Conservation (phyloP, 805 yeast species). For the Hanseniaspora lindneri region DNA sequence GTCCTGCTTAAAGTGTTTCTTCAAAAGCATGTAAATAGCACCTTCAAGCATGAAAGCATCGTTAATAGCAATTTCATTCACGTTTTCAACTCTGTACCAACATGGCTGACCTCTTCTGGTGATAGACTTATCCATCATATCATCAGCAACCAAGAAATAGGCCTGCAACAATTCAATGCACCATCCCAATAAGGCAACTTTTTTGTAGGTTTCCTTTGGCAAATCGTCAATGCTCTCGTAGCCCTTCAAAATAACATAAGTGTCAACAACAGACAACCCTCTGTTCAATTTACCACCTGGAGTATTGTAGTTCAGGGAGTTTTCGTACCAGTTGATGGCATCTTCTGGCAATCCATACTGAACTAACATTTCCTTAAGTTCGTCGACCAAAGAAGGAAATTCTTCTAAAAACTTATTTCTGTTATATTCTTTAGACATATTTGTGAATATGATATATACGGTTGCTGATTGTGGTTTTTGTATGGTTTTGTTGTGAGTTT, state of each 20-base stretch:
- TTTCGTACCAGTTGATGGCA: constrained; percentile 75
- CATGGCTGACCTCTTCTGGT: constrained; percentile 98
- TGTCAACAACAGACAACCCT: constrained; percentile 89
- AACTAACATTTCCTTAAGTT: constrained; percentile 48
- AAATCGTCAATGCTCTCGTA: constrained; percentile 48
- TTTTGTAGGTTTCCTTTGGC: constrained; percentile 57
- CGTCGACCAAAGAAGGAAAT: constrained; percentile 69
- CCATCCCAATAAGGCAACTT: constrained; percentile 89
- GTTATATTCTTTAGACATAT: constrained; percentile 23
- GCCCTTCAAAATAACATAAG: constrained; percentile 69
- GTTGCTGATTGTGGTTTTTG: not conserved
- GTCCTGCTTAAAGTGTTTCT: constrained; percentile 76
- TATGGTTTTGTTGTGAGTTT: no score
- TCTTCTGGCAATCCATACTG: constrained; percentile 73
- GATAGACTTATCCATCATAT: constrained; percentile 92
- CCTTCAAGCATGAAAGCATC: constrained; percentile 96
- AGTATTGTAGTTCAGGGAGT: constrained; percentile 67
- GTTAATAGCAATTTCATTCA: constrained; percentile 88
- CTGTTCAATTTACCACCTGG: constrained; percentile 96
- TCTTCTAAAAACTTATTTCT: constrained; percentile 50
- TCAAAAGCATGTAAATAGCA: constrained; percentile 77
- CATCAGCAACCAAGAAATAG: constrained; percentile 93
- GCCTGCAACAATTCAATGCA: constrained; percentile 89
- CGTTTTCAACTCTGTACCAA: constrained; percentile 76
- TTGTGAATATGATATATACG: not conserved